Evolutionary conservation across 1,284 basidiomycete species (phyloP).

Genomic region (Limonomyces culmigenus): DNA sequence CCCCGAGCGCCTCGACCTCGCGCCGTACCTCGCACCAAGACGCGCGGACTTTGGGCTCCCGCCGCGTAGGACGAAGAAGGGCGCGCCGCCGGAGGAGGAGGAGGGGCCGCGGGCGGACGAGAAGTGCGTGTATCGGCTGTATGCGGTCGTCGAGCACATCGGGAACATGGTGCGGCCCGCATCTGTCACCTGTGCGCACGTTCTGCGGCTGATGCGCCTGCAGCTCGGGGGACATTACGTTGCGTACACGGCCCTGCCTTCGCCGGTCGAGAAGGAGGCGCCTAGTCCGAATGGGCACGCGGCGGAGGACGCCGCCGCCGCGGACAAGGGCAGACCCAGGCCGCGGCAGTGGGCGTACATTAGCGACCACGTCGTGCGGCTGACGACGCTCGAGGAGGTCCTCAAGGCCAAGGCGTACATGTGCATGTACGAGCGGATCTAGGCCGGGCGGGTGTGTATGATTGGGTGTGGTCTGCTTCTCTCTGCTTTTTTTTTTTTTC

Average conservation of each 20-base stretch:
- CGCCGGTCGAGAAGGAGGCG: constrained; percentile 2
- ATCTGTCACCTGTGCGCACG: background rate
- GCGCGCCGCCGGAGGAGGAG: constrained; percentile 16
- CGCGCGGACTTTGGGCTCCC: constrained; percentile 52
- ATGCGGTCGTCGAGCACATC: constrained; percentile 82
- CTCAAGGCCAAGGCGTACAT: constrained; percentile 83
- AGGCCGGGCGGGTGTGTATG: too few relatives aligned
- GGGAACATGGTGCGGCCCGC: constrained; percentile 62
- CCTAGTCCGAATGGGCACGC: background rate
- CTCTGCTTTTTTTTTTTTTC: too few relatives aligned
- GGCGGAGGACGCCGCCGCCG: background rate
- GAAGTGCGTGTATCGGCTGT: constrained; percentile 56
- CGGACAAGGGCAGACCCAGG: too few relatives aligned
- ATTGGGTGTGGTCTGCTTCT: too few relatives aligned
- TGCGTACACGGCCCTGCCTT: constrained; percentile 52
- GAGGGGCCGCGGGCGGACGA: too few relatives aligned
- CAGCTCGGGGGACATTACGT: constrained; percentile 77
- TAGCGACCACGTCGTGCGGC: constrained; percentile 67
- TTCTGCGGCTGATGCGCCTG: background rate
- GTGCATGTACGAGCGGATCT: constrained; percentile 69
- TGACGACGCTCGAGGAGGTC: constrained; percentile 75
- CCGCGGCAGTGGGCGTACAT: constrained; percentile 88
- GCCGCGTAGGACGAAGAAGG: too few relatives aligned
- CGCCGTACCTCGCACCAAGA: constrained; percentile 74
- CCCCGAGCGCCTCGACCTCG: constrained; percentile 71